phyloP scores from a whole-genome alignment of 2,329 filamentous ascomycete genomes.

The Ascochyta clinopodiicola region DNA sequence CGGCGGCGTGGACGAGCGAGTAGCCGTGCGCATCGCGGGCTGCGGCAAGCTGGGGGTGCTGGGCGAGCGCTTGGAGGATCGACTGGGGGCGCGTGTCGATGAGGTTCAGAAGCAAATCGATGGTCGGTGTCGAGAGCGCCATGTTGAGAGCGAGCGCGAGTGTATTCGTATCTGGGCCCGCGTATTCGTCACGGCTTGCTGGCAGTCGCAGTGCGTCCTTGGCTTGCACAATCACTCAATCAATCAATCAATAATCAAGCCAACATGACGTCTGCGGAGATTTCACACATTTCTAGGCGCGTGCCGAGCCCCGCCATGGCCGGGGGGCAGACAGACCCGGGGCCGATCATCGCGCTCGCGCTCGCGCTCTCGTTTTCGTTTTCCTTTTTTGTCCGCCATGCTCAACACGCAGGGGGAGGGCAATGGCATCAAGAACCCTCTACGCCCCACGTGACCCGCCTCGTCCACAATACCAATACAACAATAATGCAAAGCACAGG shows the following conservation, averaged over 20 bases:
- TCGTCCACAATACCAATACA: not conserved
- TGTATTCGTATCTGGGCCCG: constrained; percentile 1
- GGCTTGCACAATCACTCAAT: not conserved
- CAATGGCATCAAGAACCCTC: not conserved
- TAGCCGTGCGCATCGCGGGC: constrained; percentile 91
- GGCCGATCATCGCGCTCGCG: constrained; percentile 6
- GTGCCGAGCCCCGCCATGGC: constrained; percentile 7
- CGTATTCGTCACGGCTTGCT: not conserved
- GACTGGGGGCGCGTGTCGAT: constrained; percentile 81
- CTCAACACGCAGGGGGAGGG: not conserved
- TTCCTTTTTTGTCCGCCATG: not conserved
- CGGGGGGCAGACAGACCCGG: constrained; percentile 1
- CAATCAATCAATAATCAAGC: too few species aligned
- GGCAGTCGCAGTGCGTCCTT: not conserved
- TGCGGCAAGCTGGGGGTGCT: constrained; percentile 77
- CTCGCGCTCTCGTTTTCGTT: not conserved
- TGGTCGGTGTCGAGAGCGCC: constrained; percentile 47
- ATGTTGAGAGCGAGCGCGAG: constrained; percentile 20
- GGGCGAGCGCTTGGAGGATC: constrained; percentile 75
- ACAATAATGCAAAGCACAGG: not conserved
- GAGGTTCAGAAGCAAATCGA: constrained; percentile 58
- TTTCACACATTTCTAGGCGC: constrained; percentile 11
- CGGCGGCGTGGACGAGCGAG: constrained; percentile 89
- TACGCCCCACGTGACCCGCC: not conserved
- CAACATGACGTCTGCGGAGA: constrained; percentile 23